These are phyloP conservation scores for Zalaria sp. DNA, from an alignment of 2,329 filamentous ascomycete genomes.

Conservation along the genomic window DNA sequence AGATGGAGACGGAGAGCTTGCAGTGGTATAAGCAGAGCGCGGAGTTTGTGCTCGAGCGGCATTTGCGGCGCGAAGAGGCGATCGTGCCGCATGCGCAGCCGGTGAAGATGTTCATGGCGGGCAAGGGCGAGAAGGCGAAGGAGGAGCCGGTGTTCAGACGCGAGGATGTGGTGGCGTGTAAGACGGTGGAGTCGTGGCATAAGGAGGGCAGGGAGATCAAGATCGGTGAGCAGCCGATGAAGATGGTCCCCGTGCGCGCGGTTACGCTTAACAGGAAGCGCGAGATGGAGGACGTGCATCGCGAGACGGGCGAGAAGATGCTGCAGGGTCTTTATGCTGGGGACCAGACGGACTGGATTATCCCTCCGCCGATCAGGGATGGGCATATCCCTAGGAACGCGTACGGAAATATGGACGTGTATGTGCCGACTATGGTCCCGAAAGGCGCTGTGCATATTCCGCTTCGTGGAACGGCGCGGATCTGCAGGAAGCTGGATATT, in stretches of 20 bases:
- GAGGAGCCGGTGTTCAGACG: constrained; percentile 71
- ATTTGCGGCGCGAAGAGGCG: constrained; percentile 85
- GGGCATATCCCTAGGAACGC: constrained; percentile 86
- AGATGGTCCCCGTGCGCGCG: constrained; percentile 77
- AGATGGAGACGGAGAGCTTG: constrained; percentile 42
- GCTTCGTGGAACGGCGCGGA: constrained; percentile 57
- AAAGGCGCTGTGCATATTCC: constrained; percentile 73
- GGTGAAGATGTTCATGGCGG: constrained; percentile 60
- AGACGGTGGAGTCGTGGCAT: constrained; percentile 93
- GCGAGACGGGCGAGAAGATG: constrained; percentile 66
- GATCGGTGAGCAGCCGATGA: constrained; percentile 59
- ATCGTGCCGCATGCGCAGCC: constrained; percentile 53
- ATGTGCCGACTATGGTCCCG: constrained; percentile 86
- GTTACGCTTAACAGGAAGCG: constrained; percentile 78
- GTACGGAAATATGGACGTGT: constrained; percentile 94
- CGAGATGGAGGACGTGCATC: constrained; percentile 76
- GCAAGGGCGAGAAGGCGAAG: constrained; percentile 58
- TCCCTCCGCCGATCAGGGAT: constrained; percentile 70
- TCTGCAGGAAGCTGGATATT: constrained; percentile 73
- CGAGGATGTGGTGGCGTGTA: constrained; percentile 68
- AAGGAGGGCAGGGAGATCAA: constrained; percentile 77
- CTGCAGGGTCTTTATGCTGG: constrained; percentile 73
- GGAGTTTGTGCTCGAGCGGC: constrained; percentile 73
- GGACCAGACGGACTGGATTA: constrained; percentile 90
- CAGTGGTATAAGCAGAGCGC: constrained; percentile 79